Evolutionary conservation across 768 basidiomycete species (phyloP).

Genomic region (Leccinellum luteum): DNA sequence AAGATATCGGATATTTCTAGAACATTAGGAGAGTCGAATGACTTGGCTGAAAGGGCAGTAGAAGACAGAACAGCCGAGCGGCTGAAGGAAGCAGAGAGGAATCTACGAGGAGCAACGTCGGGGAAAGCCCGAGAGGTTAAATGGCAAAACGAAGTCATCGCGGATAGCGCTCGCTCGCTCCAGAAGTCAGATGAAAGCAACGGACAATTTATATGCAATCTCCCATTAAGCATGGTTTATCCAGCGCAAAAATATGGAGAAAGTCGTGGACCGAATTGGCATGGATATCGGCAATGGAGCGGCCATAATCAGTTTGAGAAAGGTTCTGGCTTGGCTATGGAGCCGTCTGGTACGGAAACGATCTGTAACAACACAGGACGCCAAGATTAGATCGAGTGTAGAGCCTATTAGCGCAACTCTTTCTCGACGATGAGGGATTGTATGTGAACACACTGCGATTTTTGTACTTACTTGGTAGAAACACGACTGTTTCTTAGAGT

Average conservation of each 20-base stretch:
- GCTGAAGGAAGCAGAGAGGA: constrained; percentile 11
- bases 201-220: constrained; percentile 18
- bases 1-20: constrained; percentile 50
- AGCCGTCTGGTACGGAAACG: not conserved
- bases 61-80: constrained; percentile 14
- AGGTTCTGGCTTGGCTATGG: not conserved
- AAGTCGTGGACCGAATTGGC: constrained; percentile 1
- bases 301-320: constrained; percentile 15
- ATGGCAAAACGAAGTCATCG: constrained; percentile 19
- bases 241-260: not conserved
- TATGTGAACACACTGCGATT: not conserved
- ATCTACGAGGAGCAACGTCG: constrained; percentile 6
- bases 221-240: not conserved
- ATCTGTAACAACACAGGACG: not conserved
- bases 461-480: not conserved
- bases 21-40: constrained; percentile 12
- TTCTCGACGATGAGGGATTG: not conserved
- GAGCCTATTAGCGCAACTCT: not conserved
- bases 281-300: constrained; percentile 19
- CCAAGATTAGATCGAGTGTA: not conserved
- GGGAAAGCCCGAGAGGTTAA: constrained; percentile 7
- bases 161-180: not conserved
- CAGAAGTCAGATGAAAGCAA: not conserved
- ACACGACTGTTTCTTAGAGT: not conserved
- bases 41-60: not conserved